Base-by-base conservation (phyloP, 208 protist species). In the Endotrypanum monterogeii region DNA sequence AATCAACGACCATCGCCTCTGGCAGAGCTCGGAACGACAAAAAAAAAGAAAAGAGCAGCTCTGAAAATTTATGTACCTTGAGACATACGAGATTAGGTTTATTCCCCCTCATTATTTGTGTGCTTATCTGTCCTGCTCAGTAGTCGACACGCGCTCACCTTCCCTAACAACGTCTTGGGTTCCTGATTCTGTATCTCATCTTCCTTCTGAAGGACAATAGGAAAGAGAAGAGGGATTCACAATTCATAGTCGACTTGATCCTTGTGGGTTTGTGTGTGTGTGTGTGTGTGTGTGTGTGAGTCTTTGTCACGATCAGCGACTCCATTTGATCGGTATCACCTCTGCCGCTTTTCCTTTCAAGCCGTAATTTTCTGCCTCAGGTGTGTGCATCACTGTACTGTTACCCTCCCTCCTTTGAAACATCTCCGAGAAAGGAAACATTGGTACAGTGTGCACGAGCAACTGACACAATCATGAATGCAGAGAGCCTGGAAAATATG, bases 401-500 rank as follows among this genome's bases (percentile, higher is more conserved):
- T 32, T 25, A 37, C 44, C 63, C 63, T 11, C n/a, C 46, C 44
- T 30, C 63, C 16, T 46, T 1, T 14, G 44, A 58, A 4, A 28
- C 20, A n/a, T 14, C 20, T 5, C 39, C 35, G 11, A 39, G 44
- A 39, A 18, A 35, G 20, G 2, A 20, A 28, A 39, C 9, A 18
- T 11, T 39, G 63, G 25, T 14, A 39, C 28, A 7, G 8, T 25
- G 25, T 18, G 63, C 30, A 44, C 63, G 37, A 48, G 6, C n/a
- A 54, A 48, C n/a, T 16, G 63, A 7, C 12, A 1, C 46, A 14
- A 68, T 39, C 44, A 68, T 68, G 44, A 37, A 25, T n/a, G 63
- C 32, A 25, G 66, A 58, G 9, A 50, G 79, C 44, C 60, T 32
- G 30, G 73, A 71, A 37, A 37, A 30, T 6, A 39, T 58, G 35